Evolutionary conservation across 1,284 basidiomycete species (phyloP).

Genomic region (Trametes polyzona): DNA sequence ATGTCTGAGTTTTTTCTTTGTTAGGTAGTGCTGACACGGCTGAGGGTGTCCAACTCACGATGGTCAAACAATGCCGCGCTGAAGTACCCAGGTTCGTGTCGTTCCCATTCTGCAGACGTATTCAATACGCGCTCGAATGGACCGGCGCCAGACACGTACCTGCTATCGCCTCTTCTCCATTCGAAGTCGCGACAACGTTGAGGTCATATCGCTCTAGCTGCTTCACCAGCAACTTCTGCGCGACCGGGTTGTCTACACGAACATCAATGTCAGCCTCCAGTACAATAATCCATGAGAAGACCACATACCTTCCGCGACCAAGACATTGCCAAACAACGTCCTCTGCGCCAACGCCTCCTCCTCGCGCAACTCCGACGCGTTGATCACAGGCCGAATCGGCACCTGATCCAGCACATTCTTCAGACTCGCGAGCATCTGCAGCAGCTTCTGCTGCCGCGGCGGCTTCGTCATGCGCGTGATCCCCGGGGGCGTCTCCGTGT

Average conservation of each 20-base stretch:
- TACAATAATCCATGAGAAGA: not conserved
- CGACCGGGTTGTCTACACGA: constrained; percentile 64
- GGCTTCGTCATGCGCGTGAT: constrained; percentile 73
- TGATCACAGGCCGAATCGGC: constrained; percentile 38
- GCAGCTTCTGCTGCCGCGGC: constrained; percentile 57
- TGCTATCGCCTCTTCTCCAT: constrained; percentile 67
- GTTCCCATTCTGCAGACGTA: constrained; percentile 57
- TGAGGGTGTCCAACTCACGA: constrained; percentile 46
- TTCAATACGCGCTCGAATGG: not conserved
- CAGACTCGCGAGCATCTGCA: constrained; percentile 62
- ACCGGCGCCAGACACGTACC: no score
- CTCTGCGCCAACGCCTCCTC: constrained; percentile 50
- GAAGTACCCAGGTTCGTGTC: constrained; percentile 67
- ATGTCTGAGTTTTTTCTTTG: constrained; percentile 52
- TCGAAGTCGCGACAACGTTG: constrained; percentile 61
- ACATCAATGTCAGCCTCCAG: no score
- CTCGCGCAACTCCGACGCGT: constrained; percentile 48
- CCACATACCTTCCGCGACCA: constrained; percentile 69
- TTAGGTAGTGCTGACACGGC: not conserved
- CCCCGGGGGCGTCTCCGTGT: constrained; percentile 45
- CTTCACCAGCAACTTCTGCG: constrained; percentile 65
- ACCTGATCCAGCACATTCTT: constrained; percentile 56
- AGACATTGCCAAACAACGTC: constrained; percentile 64
- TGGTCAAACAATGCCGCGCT: constrained; percentile 73
- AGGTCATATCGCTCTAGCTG: constrained; percentile 65